phyloP scores from a whole-genome alignment of 257 asterid genomes.

The Plectranthus barbatus region DNA sequence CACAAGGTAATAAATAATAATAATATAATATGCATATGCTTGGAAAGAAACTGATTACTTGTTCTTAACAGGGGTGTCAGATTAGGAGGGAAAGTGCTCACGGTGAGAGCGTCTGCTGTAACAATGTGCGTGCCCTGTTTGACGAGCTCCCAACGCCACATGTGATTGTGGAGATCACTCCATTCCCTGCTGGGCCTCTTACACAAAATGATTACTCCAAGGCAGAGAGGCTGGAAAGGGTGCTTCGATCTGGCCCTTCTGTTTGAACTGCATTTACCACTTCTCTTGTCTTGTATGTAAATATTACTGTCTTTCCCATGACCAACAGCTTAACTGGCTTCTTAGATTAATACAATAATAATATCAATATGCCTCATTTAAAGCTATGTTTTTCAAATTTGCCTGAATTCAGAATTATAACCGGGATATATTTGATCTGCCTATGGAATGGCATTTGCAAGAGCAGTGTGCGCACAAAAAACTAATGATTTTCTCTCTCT shows the following conservation, averaged over 20 bases:
- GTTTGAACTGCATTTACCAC: constrained; percentile 30
- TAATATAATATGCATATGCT: no score
- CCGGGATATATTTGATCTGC: neutral
- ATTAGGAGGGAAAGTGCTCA: constrained; percentile 93
- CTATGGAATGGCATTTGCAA: neutral
- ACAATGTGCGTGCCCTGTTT: constrained; percentile 86
- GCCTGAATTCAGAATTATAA: no score
- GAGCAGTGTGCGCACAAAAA: neutral
- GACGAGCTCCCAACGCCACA: constrained; percentile 98
- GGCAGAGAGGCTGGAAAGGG: constrained; percentile 87
- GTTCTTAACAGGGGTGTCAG: constrained; percentile 67
- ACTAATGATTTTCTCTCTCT: neutral
- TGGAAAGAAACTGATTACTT: neutral
- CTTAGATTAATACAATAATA: no score
- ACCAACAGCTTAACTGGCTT: no score
- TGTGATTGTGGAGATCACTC: constrained; percentile 63
- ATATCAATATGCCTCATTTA: no score
- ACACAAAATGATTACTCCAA: constrained; percentile 66
- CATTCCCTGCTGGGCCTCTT: constrained; percentile 90
- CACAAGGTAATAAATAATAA: constrained; percentile 95
- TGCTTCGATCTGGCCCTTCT: constrained; percentile 77
- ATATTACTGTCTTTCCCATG: neutral
- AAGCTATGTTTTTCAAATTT: neutral
- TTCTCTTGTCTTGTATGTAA: constrained; percentile 17
- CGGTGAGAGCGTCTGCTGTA: constrained; percentile 90